Base-by-base conservation (phyloP, 768 basidiomycete species). In the Macrocybe gigantea region DNA sequence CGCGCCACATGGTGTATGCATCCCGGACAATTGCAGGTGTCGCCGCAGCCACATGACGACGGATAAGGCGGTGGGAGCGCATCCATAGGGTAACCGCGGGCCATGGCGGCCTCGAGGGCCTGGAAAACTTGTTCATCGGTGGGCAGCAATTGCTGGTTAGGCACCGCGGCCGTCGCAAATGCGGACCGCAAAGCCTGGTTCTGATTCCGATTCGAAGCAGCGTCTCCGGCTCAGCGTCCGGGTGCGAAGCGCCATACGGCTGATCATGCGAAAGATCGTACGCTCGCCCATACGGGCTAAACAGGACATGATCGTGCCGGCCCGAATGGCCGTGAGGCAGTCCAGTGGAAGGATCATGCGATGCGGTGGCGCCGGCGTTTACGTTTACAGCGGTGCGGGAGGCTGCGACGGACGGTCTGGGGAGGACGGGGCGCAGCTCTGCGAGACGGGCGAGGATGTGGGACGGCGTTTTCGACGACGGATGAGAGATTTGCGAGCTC, bases 351-450 rank as follows among this genome's bases (percentile, higher is more conserved):
- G 79, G 75, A 52, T 74, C 63, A 53, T 80, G 79, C 12, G 72
- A 46, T 39, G 70, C 68, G 3, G 75, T 72, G 32, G 57, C 51
- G 22, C 60, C 57, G 31, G 70, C 52, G 38, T 22, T 22, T 39
- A 70, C 68, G 3, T 75, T 72, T 31, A 57, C 51, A 22, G 60
- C 57, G 31, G 70, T 52, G 38, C 53, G 37, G 29, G 45, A 50
- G 49, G 34, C 51, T 32, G 41, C 50, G 38, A 7, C 22, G 22
- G 56, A 30, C 11, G 82, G 82, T 7, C 81, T 80, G 5, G 87
- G 87, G 33, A 86, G 77, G 13, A 88, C 81, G 2, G 85, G 83
- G 6, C 85, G 80, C 47, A 83, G 67, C 54, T 82, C 80, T 6
- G 81, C 75, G 41, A 83, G 77, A 49, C 82, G 80, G 6, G 76